phyloP scores from a whole-genome alignment of 1,284 basidiomycete genomes.

The Cutaneotrichosporon cutaneum region DNA sequence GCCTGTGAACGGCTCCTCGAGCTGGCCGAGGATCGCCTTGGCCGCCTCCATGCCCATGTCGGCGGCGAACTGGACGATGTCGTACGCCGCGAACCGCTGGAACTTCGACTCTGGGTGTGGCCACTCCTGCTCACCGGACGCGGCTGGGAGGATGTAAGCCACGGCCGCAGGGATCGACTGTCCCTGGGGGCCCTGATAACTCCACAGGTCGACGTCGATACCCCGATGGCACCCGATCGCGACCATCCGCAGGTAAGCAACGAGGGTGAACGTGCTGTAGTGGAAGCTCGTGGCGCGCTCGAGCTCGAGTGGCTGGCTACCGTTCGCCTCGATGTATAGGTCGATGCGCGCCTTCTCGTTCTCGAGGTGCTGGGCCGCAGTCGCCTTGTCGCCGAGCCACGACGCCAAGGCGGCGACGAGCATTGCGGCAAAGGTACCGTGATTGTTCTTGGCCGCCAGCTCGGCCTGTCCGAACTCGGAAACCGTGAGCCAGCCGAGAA shows the following conservation, averaged over 20 bases:
- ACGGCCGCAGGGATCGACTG: constrained; percentile 13
- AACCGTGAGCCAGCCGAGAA: constrained; percentile 16
- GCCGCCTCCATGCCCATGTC: constrained; percentile 14
- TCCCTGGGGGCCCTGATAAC: constrained; percentile 16
- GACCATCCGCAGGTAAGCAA: constrained; percentile 19
- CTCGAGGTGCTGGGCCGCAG: background rate
- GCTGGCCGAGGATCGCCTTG: background rate
- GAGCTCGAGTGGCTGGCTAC: constrained; percentile 17
- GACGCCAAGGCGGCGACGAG: constrained; percentile 15
- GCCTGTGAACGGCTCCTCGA: constrained; percentile 9
- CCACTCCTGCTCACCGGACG: constrained; percentile 8
- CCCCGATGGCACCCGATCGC: constrained; percentile 5
- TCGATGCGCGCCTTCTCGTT: constrained; percentile 8
- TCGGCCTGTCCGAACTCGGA: constrained; percentile 15
- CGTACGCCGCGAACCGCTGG: constrained; percentile 13
- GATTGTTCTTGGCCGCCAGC: constrained; percentile 20
- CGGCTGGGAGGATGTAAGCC: constrained; percentile 10
- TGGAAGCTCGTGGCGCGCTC: constrained; percentile 13
- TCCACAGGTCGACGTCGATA: constrained; percentile 24
- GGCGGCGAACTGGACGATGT: constrained; percentile 15
- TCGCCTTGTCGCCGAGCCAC: constrained; percentile 11
- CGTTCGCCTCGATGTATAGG: constrained; percentile 7
- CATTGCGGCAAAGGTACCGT: constrained; percentile 18
- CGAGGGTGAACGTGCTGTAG: constrained; percentile 16
- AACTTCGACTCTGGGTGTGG: constrained; percentile 13